A percentile compares a stretch with the other conserved stretches of the same genome.
phyloP scores from a whole-genome alignment of 176 grass and related monocot species.

The barley (Hordeum vulgare) region DNA sequence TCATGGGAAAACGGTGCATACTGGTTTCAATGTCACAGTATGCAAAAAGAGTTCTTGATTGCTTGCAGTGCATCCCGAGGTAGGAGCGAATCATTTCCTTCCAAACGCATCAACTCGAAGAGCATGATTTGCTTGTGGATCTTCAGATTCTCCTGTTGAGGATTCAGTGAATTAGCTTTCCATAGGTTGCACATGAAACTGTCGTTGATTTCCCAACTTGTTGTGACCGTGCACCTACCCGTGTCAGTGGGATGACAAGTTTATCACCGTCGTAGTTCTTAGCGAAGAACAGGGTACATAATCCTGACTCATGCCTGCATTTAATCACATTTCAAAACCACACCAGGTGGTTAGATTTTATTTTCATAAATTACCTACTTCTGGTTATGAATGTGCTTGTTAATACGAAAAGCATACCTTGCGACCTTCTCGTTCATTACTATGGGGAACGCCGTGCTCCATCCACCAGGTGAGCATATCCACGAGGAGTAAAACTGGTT shows the following conservation, averaged over 20 bases:
- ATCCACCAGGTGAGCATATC: background rate
- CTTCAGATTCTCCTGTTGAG: background rate
- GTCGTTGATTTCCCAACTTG: too few relatives aligned
- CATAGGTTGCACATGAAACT: too few relatives aligned
- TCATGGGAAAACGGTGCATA: too few relatives aligned
- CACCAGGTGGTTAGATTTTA: too few relatives aligned
- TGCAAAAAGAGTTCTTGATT: background rate
- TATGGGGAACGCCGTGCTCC: too few relatives aligned
- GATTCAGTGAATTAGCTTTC: too few relatives aligned
- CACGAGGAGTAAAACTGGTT: background rate
- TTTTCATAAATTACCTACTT: too few relatives aligned
- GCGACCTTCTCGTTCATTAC: too few relatives aligned
- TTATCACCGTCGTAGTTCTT: background rate
- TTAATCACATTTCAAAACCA: too few relatives aligned
- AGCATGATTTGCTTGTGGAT: background rate
- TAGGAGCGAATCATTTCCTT: background rate
- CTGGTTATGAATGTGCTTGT: too few relatives aligned
- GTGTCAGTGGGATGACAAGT: background rate
- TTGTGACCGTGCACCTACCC: background rate
- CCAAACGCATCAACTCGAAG: background rate
- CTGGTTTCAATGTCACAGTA: background rate
- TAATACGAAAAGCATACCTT: background rate
- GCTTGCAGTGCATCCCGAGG: background rate
- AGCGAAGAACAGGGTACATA: background rate
- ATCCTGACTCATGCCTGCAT: background rate